Evolutionary conservation across 2,329 filamentous ascomycete genomes (phyloP), one percentile per base, ranked within the genome.

Genomic region (Colletotrichum sp.): DNA sequence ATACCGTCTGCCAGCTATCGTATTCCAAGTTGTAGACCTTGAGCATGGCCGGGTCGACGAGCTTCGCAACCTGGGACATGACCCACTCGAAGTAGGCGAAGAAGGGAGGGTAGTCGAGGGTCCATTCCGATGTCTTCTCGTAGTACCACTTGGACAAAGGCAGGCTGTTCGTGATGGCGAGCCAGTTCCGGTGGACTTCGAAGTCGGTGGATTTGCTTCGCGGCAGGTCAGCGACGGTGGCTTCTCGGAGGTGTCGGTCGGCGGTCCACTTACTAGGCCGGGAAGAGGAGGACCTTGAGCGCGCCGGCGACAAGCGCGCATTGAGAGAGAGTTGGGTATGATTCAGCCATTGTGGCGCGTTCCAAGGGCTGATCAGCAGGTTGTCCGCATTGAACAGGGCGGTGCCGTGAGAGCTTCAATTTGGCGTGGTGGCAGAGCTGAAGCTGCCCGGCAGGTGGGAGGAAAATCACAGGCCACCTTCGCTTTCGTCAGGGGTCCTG

Each of bases 71-170:
- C 81, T 97, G 94, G 63, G 96, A 97, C 80, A 99, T 90, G 60
- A 93, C 83, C 95, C 95, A 99, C 89, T 99, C 97, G 86, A 99
- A 98, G 83, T 94, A 96, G 79, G 97, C 97, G 83, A 99, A 99
- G 87, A 99, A 98, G 9, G 97, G 97, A 36, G 97, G 97, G 83
- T 99, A 99, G 87, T 99, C 97, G 82, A 99, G 93, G 0, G 97
- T 99, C 97, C 97, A 99, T 95, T 99, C 95, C 75, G 97, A 99
- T 3, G 96, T 98, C 87, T 96, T 94, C 89, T 99, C 97, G 83
- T 94, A 96, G 86, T 99, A 99, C 97, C 97, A 99, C 79, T 98
- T 90, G 84, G 94, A 92, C 67, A 96, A 86, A 5, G 96, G 95
- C 24, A 99, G 90, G 77, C 94, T 98, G 86, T 98, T 90, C 6